A percentile compares a stretch with the other conserved stretches of the same genome.
These are phyloP conservation scores for Stellera chamaejasme DNA, from an alignment of 345 rosid genomes.

Conservation along the genomic window DNA sequence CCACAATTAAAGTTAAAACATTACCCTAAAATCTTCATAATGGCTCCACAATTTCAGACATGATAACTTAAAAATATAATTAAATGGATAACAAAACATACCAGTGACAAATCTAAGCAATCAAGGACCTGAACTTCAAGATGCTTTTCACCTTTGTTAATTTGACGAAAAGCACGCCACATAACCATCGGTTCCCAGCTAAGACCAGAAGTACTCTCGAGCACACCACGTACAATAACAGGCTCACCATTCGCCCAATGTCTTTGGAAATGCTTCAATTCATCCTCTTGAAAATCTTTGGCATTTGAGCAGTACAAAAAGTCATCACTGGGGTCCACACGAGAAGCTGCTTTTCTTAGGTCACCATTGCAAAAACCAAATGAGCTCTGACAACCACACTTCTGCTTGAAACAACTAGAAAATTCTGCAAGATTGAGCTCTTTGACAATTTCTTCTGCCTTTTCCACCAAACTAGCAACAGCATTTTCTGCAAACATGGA, in stretches of 20 bases:
- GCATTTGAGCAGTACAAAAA: constrained; percentile 39
- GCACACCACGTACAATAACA: constrained; percentile 44
- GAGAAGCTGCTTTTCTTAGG: constrained; percentile 33
- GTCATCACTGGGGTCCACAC: constrained; percentile 36
- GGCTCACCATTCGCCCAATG: constrained; percentile 66
- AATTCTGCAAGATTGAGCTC: not conserved
- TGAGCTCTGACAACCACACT: constrained; percentile 29
- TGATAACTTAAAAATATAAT: not conserved
- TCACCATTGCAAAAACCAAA: constrained; percentile 7
- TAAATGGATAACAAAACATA: constrained; percentile 9
- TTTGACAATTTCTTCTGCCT: constrained; percentile 24
- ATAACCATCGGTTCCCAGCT: constrained; percentile 72
- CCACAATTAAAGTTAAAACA: not conserved
- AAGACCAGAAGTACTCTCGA: constrained; percentile 40
- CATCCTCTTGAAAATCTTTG: constrained; percentile 22
- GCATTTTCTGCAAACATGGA: constrained; percentile 20
- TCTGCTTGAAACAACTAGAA: constrained; percentile 1
- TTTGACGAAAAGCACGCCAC: constrained; percentile 62
- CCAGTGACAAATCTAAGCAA: constrained; percentile 42
- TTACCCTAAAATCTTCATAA: not conserved
- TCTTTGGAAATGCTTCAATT: constrained; percentile 46
- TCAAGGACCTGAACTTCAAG: constrained; percentile 32
- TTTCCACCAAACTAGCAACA: constrained; percentile 28
- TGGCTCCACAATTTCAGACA: not conserved
- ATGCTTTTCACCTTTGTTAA: constrained; percentile 20